Base-by-base conservation (phyloP, 2,329 filamentous ascomycete genomes). In the Arthrobotrys pseudoclavata region DNA sequence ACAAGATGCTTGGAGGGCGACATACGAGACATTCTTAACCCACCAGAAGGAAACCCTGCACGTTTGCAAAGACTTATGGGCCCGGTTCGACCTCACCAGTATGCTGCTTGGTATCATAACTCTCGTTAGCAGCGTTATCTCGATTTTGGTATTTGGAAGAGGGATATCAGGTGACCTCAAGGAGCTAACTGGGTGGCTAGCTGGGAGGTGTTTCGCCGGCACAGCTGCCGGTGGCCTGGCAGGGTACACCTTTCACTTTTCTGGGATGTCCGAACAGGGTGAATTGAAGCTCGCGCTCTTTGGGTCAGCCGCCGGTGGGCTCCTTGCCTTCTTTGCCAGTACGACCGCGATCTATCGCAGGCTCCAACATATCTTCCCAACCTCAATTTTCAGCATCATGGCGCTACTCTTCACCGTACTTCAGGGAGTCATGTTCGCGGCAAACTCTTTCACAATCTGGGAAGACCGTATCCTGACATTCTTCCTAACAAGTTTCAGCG, bases 381-480 rank as follows among this genome's bases (percentile, higher is more conserved):
- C 84, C n/a, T 91, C 89, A 0, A 85, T 94, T 67, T 99, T 95
- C 94, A 91, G 93, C n/a, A 95, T 92, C 90, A 86, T 97, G 75
- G 91, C 93, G 4, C 86, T 93, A 26, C 83, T 94, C 13, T 93
- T 97, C 80, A 94, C 94, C 0, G 83, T 94, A n/a, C 90, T 91
- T 78, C 93, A 97, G 82, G 96, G 94, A n/a, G 86, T 92, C 63
- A 95, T 96, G 6, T 99, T 98, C 83, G 95, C 95, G 0, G 96
- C 96, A 2, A 99, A 99, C 84, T 99, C 96, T 0, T 99, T 94
- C 84, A 98, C 95, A 0, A 97, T 99, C 80, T 99, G 96, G 94
- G 96, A 99, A 85, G 96, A 99, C 82, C 92, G 93, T 13, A 97
- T 97, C 69, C 87, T 97, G 3, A 87, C 97, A 2, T 97, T 97